phyloP scores from a whole-genome alignment of 2,329 filamentous ascomycete species.

The Colletotrichum nymphaeae region DNA sequence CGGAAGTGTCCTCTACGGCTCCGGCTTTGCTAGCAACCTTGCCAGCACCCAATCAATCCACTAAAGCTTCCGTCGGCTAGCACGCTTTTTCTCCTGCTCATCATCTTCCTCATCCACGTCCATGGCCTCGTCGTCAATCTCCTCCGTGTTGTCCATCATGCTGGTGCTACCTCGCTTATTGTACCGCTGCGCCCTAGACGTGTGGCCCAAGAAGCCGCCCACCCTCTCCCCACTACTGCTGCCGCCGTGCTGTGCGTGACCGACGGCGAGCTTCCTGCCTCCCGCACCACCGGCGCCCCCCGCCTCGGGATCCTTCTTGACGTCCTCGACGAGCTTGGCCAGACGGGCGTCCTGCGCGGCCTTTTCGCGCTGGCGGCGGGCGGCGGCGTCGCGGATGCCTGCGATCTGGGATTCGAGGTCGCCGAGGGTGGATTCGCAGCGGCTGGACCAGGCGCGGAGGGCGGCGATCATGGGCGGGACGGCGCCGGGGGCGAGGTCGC shows the following conservation, averaged over 20 bases:
- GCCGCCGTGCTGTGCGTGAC: constrained; percentile 13
- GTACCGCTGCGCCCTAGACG: constrained; percentile 39
- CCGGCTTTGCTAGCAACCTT: constrained; percentile 12
- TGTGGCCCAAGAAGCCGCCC: constrained; percentile 30
- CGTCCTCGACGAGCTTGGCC: constrained; percentile 59
- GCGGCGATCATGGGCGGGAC: constrained; percentile 75
- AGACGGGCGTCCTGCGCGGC: constrained; percentile 59
- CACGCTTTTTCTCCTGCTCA: constrained; percentile 60
- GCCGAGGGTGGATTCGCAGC: constrained; percentile 78
- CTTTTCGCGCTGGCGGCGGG: constrained; percentile 62
- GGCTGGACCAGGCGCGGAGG: constrained; percentile 80
- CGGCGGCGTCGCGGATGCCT: constrained; percentile 70
- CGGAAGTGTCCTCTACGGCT: constrained; percentile 4
- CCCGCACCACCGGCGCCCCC: neutral
- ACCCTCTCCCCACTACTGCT: constrained; percentile 16
- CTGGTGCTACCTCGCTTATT: constrained; percentile 36
- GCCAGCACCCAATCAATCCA: neutral
- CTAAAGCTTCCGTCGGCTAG: constrained; percentile 66
- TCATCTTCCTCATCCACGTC: constrained; percentile 66
- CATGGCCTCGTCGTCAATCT: constrained; percentile 62
- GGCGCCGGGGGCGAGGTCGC: constrained; percentile 82
- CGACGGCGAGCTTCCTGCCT: constrained; percentile 35
- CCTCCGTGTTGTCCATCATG: constrained; percentile 56
- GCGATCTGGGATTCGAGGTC: constrained; percentile 83
- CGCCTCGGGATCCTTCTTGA: constrained; percentile 47